Conservation (phyloP, 768 basidiomycete species). For the Pisolithus orientalis region DNA sequence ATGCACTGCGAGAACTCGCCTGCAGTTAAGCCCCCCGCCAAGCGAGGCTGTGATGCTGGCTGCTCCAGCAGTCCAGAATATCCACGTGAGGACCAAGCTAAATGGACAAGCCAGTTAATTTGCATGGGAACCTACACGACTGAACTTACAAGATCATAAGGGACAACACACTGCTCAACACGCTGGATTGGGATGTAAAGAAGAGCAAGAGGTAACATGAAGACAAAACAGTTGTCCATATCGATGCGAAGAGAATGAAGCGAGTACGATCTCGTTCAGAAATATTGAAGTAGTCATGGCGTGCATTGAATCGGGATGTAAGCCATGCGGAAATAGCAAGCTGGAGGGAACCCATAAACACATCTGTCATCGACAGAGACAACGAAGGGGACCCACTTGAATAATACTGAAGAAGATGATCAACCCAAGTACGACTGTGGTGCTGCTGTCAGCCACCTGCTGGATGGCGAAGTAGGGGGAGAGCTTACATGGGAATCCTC, state of each 20-base stretch:
- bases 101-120: slow-evolving; percentile 2
- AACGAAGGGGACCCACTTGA: slow-evolving; percentile 37
- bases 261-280: slow-evolving; percentile 56
- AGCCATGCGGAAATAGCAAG: slow-evolving; percentile 72
- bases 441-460: neutral
- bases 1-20: slow-evolving; percentile 29
- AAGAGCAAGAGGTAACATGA: slow-evolving; percentile 50
- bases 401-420: slow-evolving; percentile 55
- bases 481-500: slow-evolving; percentile 51
- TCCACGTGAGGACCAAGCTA: slow-evolving; percentile 66
- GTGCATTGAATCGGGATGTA: slow-evolving; percentile 49
- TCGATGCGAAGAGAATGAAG: slow-evolving; percentile 64
- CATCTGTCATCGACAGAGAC: neutral
- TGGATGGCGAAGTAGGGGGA: neutral
- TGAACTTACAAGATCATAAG: slow-evolving; percentile 56
- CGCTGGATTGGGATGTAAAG: slow-evolving; percentile 38
- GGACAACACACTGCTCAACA: slow-evolving; percentile 55
- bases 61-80: slow-evolving; percentile 72
- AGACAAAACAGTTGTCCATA: slow-evolving; percentile 62
- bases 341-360: slow-evolving; percentile 26
- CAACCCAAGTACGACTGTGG: slow-evolving; percentile 50
- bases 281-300: slow-evolving; percentile 43
- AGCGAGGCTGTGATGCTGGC: slow-evolving; percentile 61
- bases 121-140: neutral
- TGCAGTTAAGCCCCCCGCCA: slow-evolving; percentile 68